phyloP scores from a whole-genome alignment of 306 rosid species.

The Malus sylvestris region DNA sequence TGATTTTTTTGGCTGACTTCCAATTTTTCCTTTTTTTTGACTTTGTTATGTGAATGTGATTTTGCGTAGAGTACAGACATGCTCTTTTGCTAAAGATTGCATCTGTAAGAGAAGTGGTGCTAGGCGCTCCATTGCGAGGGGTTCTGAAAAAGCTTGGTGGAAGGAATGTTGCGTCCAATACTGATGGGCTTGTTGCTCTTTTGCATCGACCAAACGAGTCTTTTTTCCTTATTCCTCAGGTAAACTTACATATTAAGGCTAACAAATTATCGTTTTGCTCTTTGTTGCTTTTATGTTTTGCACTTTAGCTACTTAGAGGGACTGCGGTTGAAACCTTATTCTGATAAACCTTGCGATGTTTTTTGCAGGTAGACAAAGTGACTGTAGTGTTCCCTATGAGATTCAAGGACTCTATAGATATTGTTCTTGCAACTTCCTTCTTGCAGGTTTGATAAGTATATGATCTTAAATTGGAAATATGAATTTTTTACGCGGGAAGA shows the following conservation, averaged over 20 bases:
- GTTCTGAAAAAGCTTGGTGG: slow-evolving; percentile 61
- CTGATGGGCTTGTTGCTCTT: slow-evolving; percentile 62
- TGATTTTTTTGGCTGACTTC: neutral
- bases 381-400: slow-evolving; percentile 94
- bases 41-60: slow-evolving; percentile 19
- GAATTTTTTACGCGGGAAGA: neutral
- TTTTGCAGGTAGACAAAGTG: slow-evolving; percentile 81
- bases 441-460: slow-evolving; percentile 59
- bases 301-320: neutral
- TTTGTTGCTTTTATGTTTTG: neutral
- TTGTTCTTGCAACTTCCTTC: slow-evolving; percentile 83
- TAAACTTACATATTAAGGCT: slow-evolving; percentile 3
- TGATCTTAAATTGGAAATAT: neutral
- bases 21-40: slow-evolving; percentile 5
- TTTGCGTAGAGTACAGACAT: slow-evolving; percentile 61
- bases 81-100: slow-evolving; percentile 75
- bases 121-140: slow-evolving; percentile 87
- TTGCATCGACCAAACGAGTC: slow-evolving; percentile 91
- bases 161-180: slow-evolving; percentile 43
- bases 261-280: neutral
- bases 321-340: neutral
- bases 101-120: slow-evolving; percentile 86
- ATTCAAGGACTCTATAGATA: slow-evolving; percentile 77
- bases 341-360: slow-evolving; percentile 2
- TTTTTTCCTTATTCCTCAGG: slow-evolving; percentile 77